A percentile compares a stretch with the other conserved stretches of the same genome.
phyloP scores from a whole-genome alignment of 768 basidiomycete species.

The Trametes elegans region DNA sequence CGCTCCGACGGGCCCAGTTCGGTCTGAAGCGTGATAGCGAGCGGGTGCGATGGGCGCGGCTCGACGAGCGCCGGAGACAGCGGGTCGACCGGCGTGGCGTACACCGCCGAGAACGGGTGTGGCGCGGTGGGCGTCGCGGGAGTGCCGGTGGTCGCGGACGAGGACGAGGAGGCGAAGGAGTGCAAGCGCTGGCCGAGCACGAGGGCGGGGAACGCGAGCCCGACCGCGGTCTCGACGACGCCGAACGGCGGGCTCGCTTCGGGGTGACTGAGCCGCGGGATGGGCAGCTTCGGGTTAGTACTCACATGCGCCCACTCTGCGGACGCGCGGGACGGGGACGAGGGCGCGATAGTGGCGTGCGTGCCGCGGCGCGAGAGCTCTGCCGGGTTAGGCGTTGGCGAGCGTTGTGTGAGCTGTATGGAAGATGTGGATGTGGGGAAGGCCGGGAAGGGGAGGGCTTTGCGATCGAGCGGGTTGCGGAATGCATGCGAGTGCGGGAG shows the following conservation, averaged over 20 bases:
- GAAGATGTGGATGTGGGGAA: not conserved
- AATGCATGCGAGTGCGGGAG: not conserved
- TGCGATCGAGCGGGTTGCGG: not conserved
- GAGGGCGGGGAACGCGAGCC: not conserved
- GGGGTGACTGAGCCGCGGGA: slow-evolving; percentile 8
- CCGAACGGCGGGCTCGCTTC: slow-evolving; percentile 4
- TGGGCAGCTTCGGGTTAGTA: not conserved
- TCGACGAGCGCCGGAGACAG: not conserved
- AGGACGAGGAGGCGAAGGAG: slow-evolving; percentile 1
- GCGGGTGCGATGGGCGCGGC: not conserved
- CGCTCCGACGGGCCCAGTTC: not conserved
- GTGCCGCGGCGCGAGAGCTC: too few species aligned
- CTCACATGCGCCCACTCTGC: not conserved
- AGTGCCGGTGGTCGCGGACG: not conserved
- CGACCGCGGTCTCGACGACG: not conserved
- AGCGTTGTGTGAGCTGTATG: not conserved
- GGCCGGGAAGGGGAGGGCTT: not conserved
- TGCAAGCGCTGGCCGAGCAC: not conserved
- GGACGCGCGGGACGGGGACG: not conserved
- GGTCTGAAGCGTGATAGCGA: too few species aligned
- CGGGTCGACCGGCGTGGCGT: not conserved
- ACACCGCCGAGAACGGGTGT: not conserved
- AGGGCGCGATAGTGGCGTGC: too few species aligned
- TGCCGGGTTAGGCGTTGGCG: not conserved
- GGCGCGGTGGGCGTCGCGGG: not conserved